These are phyloP conservation scores for Xylogone sp. DNA, from an alignment of 2,329 filamentous ascomycete genomes.

Conservation along the genomic window DNA sequence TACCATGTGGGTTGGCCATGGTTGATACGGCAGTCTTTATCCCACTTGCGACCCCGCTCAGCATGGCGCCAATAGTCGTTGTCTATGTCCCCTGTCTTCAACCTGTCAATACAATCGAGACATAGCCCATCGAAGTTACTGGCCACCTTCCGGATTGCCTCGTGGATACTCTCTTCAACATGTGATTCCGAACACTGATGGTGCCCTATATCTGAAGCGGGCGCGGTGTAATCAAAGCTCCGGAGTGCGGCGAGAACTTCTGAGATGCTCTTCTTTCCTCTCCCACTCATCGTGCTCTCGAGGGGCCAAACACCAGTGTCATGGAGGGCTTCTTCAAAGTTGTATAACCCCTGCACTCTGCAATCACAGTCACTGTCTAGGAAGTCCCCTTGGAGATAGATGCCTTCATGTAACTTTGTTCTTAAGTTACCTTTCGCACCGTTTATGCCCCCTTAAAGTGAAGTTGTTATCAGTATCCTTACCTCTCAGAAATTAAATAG, in stretches of 20 bases:
- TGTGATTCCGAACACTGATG: neutral
- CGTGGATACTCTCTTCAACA: neutral
- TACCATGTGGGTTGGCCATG: conserved; percentile 14
- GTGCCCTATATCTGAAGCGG: neutral
- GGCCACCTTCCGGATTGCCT: neutral
- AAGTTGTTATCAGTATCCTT: no score
- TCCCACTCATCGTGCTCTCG: neutral
- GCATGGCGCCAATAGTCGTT: conserved; percentile 4
- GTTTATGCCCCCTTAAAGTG: conserved; percentile 5
- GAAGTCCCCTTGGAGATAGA: conserved; percentile 5
- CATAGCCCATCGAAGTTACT: conserved; percentile 10
- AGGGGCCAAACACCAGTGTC: conserved; percentile 11
- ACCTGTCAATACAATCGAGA: conserved; percentile 10
- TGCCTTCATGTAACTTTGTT: conserved; percentile 4
- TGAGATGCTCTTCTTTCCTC: neutral
- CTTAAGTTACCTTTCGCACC: conserved; percentile 6
- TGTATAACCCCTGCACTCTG: conserved; percentile 2
- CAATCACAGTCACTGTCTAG: conserved; percentile 1
- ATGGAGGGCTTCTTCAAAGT: conserved; percentile 4
- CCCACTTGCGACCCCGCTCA: conserved; percentile 2
- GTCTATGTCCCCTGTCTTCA: neutral
- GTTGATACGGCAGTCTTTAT: conserved; percentile 3
- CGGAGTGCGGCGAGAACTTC: conserved; percentile 1
- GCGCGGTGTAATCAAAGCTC: neutral
- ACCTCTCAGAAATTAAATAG: no score